Percentiles rank a stretch among this genome's conserved stretches.
Evolutionary conservation across 2,329 filamentous ascomycete species (phyloP).

Genomic region (Cladosporium phlei): DNA sequence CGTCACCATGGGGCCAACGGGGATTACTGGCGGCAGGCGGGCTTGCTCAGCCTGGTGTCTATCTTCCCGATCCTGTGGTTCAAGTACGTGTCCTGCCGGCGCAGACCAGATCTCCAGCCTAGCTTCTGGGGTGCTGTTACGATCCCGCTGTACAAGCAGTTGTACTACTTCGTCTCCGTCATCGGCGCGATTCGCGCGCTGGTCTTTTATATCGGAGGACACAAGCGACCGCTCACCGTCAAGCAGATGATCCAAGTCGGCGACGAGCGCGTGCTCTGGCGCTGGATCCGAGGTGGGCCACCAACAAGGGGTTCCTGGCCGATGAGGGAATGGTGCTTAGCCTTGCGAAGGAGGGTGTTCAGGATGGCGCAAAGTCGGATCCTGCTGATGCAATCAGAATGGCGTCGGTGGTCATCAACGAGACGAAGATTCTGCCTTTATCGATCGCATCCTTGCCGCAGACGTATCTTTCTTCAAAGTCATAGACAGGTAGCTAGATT

Average conservation of each 20-base stretch:
- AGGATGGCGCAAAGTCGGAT: background rate
- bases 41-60: background rate
- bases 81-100: background rate
- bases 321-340: background rate
- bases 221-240: background rate
- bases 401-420: background rate
- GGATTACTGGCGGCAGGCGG: background rate
- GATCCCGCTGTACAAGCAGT: background rate
- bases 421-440: background rate
- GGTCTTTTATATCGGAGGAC: background rate
- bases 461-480: too few relatives aligned
- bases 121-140: background rate
- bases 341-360: background rate
- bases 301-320: background rate
- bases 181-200: background rate
- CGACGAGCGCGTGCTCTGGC: background rate
- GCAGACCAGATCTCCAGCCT: background rate
- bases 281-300: conserved; percentile 1
- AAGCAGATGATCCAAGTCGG: conserved; percentile 1
- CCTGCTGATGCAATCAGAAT: too few relatives aligned
- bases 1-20: conserved; percentile 1
- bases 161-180: background rate
- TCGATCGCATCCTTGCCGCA: background rate
- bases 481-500: too few relatives aligned
- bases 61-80: conserved; percentile 2